Conservation (phyloP, 202 grass and related monocot species). For the Carex sylvatica region DNA sequence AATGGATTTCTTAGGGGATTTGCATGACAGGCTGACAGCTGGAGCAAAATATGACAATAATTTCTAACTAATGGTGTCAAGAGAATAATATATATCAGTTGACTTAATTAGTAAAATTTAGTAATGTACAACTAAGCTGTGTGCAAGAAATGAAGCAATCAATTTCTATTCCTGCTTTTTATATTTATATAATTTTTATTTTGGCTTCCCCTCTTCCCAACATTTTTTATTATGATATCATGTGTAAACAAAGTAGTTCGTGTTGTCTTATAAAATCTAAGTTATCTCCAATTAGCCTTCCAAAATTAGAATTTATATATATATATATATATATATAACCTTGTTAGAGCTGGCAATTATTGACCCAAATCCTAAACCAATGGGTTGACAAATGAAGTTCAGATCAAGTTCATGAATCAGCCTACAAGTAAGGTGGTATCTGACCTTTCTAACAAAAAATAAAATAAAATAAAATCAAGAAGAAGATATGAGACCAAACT, state of each 20-base stretch:
- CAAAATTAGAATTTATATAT: neutral
- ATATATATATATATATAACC: neutral
- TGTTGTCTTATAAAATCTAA: conserved; percentile 8
- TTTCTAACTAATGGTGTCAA: neutral
- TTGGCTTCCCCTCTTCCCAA: conserved; percentile 18
- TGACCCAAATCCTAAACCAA: neutral
- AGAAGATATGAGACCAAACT: neutral
- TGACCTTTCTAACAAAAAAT: neutral
- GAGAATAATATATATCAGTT: conserved; percentile 19
- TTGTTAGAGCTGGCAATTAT: conserved; percentile 5
- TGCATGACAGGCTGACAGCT: conserved; percentile 14
- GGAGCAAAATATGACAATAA: conserved; percentile 5
- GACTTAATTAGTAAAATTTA: conserved; percentile 30
- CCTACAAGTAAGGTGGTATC: neutral
- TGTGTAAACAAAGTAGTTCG: conserved; percentile 4
- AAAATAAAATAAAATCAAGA: neutral
- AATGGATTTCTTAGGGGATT: conserved; percentile 21
- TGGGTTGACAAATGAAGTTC: neutral
- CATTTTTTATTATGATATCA: conserved; percentile 6
- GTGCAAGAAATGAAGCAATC: neutral
- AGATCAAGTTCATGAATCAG: neutral
- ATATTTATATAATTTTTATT: neutral
- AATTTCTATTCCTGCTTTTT: neutral
- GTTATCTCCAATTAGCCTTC: neutral
- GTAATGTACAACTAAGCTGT: conserved; percentile 10